Percentiles rank a stretch among this genome's conserved stretches.
Evolutionary conservation across 495 filamentous ascomycete genomes (phyloP).

Genomic region (Cetradonia linearis): DNA sequence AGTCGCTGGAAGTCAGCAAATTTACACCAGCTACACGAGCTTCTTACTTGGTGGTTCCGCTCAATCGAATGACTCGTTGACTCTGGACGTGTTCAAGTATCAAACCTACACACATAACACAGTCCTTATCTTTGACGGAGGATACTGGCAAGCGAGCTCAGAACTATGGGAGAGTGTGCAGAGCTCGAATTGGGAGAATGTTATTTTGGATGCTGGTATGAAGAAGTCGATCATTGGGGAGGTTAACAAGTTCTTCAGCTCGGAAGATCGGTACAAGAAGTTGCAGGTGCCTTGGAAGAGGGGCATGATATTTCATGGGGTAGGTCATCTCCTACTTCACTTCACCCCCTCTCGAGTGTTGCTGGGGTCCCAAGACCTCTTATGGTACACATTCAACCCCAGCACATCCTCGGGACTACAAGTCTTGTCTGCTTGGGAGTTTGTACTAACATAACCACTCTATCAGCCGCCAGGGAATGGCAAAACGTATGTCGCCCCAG

Average conservation of each 20-base stretch:
- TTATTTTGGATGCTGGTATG: slow-evolving; percentile 36
- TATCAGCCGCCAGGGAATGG: slow-evolving; percentile 36
- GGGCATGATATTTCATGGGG: slow-evolving; percentile 19
- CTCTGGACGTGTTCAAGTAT: slow-evolving; percentile 42
- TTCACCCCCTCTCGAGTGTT: neutral
- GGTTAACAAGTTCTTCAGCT: slow-evolving; percentile 35
- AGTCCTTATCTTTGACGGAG: slow-evolving; percentile 33
- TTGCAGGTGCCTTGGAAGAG: slow-evolving; percentile 38
- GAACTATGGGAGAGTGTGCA: slow-evolving; percentile 32
- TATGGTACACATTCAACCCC: neutral
- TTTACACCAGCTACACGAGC: slow-evolving; percentile 7
- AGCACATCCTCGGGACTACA: neutral
- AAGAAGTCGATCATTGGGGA: slow-evolving; percentile 34
- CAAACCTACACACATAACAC: slow-evolving; percentile 19
- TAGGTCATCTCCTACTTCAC: neutral
- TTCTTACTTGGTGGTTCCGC: slow-evolving; percentile 27
- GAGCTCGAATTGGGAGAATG: slow-evolving; percentile 36
- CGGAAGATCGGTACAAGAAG: slow-evolving; percentile 32
- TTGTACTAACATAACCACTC: neutral
- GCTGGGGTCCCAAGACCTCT: neutral
- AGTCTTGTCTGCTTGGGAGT: neutral
- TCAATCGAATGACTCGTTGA: slow-evolving; percentile 36
- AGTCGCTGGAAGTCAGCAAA: slow-evolving; percentile 8
- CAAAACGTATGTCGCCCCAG: slow-evolving; percentile 39
- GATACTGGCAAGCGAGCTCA: slow-evolving; percentile 30